phyloP scores from a whole-genome alignment of 2,329 filamentous ascomycete genomes.

The Ophiocordyceps camponoti-saundersi region DNA sequence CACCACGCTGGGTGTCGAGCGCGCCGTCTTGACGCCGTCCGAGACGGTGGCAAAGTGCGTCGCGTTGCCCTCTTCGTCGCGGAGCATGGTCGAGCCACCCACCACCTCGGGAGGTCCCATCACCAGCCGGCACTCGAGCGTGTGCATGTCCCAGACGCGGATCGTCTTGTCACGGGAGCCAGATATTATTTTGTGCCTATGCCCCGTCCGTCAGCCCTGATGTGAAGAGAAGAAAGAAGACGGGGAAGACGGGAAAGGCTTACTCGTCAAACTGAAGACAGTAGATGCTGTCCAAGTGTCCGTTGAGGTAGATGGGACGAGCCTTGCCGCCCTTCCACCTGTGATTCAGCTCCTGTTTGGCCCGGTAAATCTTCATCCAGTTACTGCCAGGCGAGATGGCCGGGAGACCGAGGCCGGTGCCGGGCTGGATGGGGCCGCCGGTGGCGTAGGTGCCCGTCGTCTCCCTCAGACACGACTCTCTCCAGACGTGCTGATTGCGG shows the following conservation, averaged over 20 bases:
- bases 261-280: slow-evolving; percentile 96
- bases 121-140: slow-evolving; percentile 66
- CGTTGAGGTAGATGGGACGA: slow-evolving; percentile 74
- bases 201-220: slow-evolving; percentile 16
- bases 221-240: too few species aligned
- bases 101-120: slow-evolving; percentile 63
- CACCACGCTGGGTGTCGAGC: slow-evolving; percentile 34
- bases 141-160: slow-evolving; percentile 88
- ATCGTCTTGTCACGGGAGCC: slow-evolving; percentile 92
- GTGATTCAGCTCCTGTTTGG: slow-evolving; percentile 56
- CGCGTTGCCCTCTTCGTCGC: slow-evolving; percentile 31
- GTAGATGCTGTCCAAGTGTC: slow-evolving; percentile 91
- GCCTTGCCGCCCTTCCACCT: slow-evolving; percentile 70
- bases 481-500: slow-evolving; percentile 42
- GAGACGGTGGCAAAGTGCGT: slow-evolving; percentile 38
- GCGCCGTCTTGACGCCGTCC: slow-evolving; percentile 26
- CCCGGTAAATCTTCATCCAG: slow-evolving; percentile 75
- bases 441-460: slow-evolving; percentile 45
- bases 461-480: slow-evolving; percentile 44
- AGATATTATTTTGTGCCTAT: slow-evolving; percentile 82
- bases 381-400: slow-evolving; percentile 43
- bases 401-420: slow-evolving; percentile 40
- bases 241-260: slow-evolving; percentile 12
- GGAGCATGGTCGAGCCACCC: slow-evolving; percentile 30
- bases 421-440: slow-evolving; percentile 31